Evolutionary conservation across 2,329 filamentous ascomycete genomes (phyloP).

Genomic region (Paraconiothyrium brasiliense): DNA sequence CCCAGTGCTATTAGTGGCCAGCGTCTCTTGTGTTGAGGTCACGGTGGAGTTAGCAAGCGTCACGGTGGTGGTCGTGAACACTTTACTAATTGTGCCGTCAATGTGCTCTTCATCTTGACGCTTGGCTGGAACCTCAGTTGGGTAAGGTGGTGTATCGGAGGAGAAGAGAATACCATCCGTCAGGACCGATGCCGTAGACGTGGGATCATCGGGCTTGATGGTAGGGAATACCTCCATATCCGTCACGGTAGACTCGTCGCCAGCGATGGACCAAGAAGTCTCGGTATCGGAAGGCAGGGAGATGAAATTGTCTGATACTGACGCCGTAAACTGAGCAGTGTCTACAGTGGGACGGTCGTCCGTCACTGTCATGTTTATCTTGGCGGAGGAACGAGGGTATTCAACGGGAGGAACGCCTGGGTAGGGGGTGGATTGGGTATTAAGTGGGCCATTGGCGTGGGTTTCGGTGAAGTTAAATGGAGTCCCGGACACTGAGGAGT

Average conservation of each 20-base stretch:
- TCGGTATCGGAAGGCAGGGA: background rate
- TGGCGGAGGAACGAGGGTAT: background rate
- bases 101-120: background rate
- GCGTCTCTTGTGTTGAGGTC: background rate
- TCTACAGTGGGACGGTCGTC: background rate
- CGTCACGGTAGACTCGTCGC: background rate
- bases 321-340: background rate
- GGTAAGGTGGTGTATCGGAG: background rate
- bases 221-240: background rate
- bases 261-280: background rate
- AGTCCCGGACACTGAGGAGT: background rate
- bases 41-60: background rate
- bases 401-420: background rate
- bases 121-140: background rate
- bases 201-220: background rate
- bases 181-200: background rate
- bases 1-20: background rate
- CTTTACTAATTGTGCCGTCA: background rate
- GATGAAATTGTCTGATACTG: background rate
- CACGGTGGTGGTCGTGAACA: background rate
- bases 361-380: background rate
- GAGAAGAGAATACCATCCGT: constrained; percentile 7
- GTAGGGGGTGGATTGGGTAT: background rate
- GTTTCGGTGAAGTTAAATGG: background rate
- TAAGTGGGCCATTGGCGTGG: background rate